These are phyloP conservation scores for Aureoboletus auriporus DNA, from an alignment of 768 basidiomycete species.

Conservation along the genomic window DNA sequence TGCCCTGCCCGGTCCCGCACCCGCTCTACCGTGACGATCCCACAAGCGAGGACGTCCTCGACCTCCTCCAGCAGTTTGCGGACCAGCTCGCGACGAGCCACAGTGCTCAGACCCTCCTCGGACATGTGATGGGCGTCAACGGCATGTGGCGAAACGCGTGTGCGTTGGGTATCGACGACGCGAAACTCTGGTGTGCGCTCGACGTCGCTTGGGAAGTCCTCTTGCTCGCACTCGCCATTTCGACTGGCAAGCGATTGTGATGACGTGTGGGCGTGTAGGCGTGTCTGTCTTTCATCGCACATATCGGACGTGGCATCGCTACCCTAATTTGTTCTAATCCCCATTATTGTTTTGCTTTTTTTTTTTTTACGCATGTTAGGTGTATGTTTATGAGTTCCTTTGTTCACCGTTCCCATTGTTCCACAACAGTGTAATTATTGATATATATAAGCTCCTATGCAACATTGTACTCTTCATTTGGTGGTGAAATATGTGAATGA, in stretches of 20 bases:
- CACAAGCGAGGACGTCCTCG: conserved; percentile 8
- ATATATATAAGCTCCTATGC: no score
- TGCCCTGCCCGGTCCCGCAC: conserved; percentile 42
- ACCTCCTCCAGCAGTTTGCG: conserved; percentile 13
- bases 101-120: conserved; percentile 29
- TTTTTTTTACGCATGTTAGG: not conserved
- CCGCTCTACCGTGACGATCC: conserved; percentile 24
- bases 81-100: conserved; percentile 11
- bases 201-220: conserved; percentile 50
- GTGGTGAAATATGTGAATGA: no score
- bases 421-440: no score
- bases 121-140: conserved; percentile 33
- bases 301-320: conserved; percentile 9
- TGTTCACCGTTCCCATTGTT: not conserved
- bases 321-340: conserved; percentile 1
- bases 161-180: conserved; percentile 48
- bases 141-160: conserved; percentile 51
- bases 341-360: not conserved
- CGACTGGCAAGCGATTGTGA: conserved; percentile 22
- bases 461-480: no score
- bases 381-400: not conserved
- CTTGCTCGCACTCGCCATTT: conserved; percentile 35
- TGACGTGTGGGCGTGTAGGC: not conserved
- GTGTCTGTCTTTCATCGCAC: not conserved
- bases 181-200: conserved; percentile 42